Percentiles rank a stretch among this genome's conserved stretches.
Evolutionary conservation across 257 asterid species (phyloP).

Genomic region (Ilex asprella): DNA sequence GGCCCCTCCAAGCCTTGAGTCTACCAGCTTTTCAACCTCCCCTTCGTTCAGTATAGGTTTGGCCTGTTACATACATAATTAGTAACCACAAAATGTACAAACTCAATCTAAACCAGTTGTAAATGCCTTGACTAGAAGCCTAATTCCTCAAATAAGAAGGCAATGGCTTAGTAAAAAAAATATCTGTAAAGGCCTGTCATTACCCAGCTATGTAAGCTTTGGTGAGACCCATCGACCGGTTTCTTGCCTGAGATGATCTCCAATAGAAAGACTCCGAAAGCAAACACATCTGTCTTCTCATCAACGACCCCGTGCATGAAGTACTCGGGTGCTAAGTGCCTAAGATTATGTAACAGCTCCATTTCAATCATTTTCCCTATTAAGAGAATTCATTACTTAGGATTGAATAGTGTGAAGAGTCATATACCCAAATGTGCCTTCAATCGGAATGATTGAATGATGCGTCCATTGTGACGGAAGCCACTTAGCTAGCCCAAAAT

Average conservation of each 20-base stretch:
- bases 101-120: neutral
- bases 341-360: constrained; percentile 3
- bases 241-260: constrained; percentile 86
- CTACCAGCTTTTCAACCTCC: constrained; percentile 53
- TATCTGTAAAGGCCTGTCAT: neutral
- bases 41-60: constrained; percentile 70
- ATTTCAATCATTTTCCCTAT: neutral
- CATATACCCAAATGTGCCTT: constrained; percentile 90
- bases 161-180: neutral
- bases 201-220: constrained; percentile 95
- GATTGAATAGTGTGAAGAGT: neutral
- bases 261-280: constrained; percentile 77
- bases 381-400: neutral
- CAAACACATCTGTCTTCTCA: constrained; percentile 95
- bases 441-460: constrained; percentile 88
- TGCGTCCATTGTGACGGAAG: constrained; percentile 98
- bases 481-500: constrained; percentile 97
- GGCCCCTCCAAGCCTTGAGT: constrained; percentile 61
- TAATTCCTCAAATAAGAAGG: neutral
- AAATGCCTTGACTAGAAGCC: neutral
- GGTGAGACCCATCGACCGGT: constrained; percentile 86
- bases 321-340: constrained; percentile 96
- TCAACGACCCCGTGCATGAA: constrained; percentile 97
- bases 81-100: too few species aligned
- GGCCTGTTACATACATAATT: constrained; percentile 39